Conservation (phyloP, 768 basidiomycete species). For the Pleurotus ostreatus region DNA sequence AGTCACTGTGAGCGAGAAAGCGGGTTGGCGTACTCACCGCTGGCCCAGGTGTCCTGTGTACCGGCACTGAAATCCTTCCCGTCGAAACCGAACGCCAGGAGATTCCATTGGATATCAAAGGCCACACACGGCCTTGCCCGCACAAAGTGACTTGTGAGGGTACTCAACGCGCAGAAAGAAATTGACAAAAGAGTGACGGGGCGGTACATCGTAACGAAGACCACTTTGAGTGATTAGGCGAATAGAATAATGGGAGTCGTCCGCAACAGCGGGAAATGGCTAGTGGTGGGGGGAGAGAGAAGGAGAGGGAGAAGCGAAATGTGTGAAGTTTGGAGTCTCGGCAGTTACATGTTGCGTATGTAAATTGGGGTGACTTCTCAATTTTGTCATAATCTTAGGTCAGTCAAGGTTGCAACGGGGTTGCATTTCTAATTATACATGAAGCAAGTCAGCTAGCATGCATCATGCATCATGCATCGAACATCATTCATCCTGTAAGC, state of each 20-base stretch:
- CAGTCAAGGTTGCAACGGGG: not conserved
- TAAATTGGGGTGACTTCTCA: not conserved
- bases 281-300: not conserved
- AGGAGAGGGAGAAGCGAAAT: not conserved
- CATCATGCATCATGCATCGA: too few species aligned
- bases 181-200: constrained; percentile 8
- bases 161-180: constrained; percentile 7
- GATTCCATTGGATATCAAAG: constrained; percentile 79
- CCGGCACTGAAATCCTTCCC: constrained; percentile 85
- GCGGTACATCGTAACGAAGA: constrained; percentile 7
- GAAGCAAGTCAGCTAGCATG: too few species aligned
- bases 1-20: constrained; percentile 11
- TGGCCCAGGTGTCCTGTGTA: constrained; percentile 62
- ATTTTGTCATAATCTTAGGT: not conserved
- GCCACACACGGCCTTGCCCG: constrained; percentile 49
- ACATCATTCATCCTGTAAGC: too few species aligned
- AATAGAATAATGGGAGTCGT: not conserved
- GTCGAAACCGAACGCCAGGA: constrained; percentile 81
- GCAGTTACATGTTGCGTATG: not conserved
- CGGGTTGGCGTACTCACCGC: constrained; percentile 30
- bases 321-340: not conserved
- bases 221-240: constrained; percentile 1
- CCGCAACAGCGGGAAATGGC: not conserved
- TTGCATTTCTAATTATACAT: not conserved
- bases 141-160: constrained; percentile 3